Evolutionary conservation across 2,329 filamentous ascomycete species (phyloP), one percentile per base, ranked within the genome.

Genomic region (Alternaria brassicae): DNA sequence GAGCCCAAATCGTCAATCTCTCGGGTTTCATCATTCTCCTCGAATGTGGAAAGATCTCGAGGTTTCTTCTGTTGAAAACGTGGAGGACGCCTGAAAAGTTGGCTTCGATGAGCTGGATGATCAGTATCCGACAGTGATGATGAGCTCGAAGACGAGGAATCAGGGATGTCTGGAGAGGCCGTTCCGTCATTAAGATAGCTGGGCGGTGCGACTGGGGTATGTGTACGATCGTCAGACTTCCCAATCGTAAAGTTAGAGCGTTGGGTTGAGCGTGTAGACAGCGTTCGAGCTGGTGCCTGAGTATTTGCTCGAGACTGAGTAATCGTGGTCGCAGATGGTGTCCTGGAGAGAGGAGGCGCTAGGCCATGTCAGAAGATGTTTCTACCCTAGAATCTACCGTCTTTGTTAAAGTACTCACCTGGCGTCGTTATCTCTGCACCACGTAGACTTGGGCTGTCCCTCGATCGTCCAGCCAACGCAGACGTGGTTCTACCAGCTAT

Each of bases 1-100:
- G 82, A 83, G 6, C 86, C 86, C 2, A 86, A 84, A n/a, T 86
- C 85, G 19, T 81, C 69, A 78, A 84, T 56, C 76, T 77, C 39
- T 21, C 77, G 76, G 9, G 66, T 67, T 25, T 68, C 73, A 56
- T 79, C 71, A 44, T 71, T 67, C 27, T 72, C 69, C 28, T 72
- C 63, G 19, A 72, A 65, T 1, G 68, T 62, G 2, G 63, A 60
- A 1, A 77, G 66, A 9, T 71, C 68, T n/a, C 68, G 65, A 10
- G 71, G 60, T 32, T 70, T 68, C 52, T 75, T 75, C 17, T 70
- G 58, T 44, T 69, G 72, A 54, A 77, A 78, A 23, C 73, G 72
- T 6, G 79, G 75, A 4, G 78, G 77, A 5, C 80, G 73, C 45
- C 79, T 78, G 64, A 82, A 82, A 8, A 80, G 67, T 58, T 82